Evolutionary conservation across 164 flowering plant species (phyloP).

Genomic region (Saururus chinensis): DNA sequence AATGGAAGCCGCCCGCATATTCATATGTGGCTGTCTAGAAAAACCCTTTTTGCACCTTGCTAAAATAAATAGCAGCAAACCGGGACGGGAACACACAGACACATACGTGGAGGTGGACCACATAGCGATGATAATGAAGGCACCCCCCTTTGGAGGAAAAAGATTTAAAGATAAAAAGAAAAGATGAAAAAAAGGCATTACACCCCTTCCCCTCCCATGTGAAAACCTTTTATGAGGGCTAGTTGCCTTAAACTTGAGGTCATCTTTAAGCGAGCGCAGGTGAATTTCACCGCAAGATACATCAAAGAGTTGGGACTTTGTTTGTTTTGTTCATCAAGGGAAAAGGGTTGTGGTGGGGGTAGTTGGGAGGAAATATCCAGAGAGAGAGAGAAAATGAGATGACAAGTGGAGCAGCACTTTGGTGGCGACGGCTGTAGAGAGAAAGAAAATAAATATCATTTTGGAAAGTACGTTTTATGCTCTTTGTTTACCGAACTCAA

Average conservation of each 20-base stretch:
- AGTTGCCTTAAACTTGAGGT: conserved; percentile 27
- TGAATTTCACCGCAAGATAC: conserved; percentile 12
- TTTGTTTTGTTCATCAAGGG: conserved; percentile 9
- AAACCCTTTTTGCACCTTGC: too few relatives aligned
- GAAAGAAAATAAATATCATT: too few relatives aligned
- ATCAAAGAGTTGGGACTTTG: neutral
- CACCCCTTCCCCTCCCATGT: conserved; percentile 31
- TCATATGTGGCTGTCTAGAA: too few relatives aligned
- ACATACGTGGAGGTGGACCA: conserved; percentile 1
- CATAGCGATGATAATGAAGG: conserved; percentile 1
- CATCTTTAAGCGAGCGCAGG: conserved; percentile 17
- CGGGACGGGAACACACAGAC: too few relatives aligned
- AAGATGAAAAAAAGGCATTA: neutral
- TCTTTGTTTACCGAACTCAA: too few relatives aligned
- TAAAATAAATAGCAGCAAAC: too few relatives aligned
- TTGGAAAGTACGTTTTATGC: too few relatives aligned
- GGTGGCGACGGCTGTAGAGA: too few relatives aligned
- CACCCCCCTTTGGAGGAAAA: neutral
- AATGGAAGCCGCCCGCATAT: too few relatives aligned
- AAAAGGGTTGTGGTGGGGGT: neutral
- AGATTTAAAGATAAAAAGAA: neutral
- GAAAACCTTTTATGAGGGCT: conserved; percentile 12
- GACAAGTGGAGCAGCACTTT: conserved; percentile 1
- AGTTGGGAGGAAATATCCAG: neutral
- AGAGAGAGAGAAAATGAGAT: conserved; percentile 1